phyloP scores from a whole-genome alignment of 164 flowering plant genomes.

The Nelumbo lutea region DNA sequence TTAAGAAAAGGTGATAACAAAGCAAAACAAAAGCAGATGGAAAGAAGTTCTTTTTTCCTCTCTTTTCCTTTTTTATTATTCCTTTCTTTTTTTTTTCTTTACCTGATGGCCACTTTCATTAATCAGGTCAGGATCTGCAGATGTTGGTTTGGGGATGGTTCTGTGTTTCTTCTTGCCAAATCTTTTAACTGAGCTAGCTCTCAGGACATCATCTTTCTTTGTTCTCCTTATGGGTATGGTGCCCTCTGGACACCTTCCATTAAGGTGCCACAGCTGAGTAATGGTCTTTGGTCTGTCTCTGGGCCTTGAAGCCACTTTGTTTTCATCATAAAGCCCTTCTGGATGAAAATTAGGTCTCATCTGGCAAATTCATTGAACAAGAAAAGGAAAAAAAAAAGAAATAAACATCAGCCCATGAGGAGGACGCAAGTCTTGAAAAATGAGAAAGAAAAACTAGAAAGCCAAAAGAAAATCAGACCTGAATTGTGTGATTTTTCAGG shows the following conservation, averaged over 20 bases:
- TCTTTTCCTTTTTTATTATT: neutral
- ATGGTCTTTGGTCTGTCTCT: constrained; percentile 20
- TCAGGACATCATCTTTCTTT: constrained; percentile 8
- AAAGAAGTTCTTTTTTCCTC: neutral
- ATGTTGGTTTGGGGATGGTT: constrained; percentile 66
- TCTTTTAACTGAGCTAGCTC: constrained; percentile 13
- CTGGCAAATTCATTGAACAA: constrained; percentile 2
- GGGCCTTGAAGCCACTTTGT: neutral
- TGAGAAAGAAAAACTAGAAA: neutral
- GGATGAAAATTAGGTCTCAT: constrained; percentile 25
- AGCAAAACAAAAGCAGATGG: neutral
- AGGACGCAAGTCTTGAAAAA: neutral
- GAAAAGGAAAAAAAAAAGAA: constrained; percentile 7
- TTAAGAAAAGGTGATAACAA: constrained; percentile 2
- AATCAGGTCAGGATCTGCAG: constrained; percentile 78
- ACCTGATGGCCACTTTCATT: constrained; percentile 96
- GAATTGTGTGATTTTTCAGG: constrained; percentile 28
- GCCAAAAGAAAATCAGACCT: constrained; percentile 5
- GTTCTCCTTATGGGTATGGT: constrained; percentile 17
- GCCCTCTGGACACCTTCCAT: constrained; percentile 16
- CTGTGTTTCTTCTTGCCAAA: constrained; percentile 21
- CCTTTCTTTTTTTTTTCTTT: neutral
- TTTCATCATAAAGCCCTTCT: constrained; percentile 15
- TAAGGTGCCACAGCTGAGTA: constrained; percentile 22
- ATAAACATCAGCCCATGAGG: neutral